Evolutionary conservation across 352 stramenopile genomes (phyloP).

Genomic region (Globisporangium okanoganense): DNA sequence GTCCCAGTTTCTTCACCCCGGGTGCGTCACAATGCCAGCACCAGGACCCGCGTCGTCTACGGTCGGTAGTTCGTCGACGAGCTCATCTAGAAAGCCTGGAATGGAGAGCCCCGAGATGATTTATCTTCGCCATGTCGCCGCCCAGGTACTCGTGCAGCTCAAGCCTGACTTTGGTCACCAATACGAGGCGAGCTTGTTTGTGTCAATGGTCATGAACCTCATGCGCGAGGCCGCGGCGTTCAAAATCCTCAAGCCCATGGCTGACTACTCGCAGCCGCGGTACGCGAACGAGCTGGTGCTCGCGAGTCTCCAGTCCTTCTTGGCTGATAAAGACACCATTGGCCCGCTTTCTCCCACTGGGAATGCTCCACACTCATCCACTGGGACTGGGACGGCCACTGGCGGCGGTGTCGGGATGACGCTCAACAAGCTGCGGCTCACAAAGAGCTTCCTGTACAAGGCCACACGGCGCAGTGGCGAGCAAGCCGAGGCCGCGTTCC

Average conservation of each 20-base stretch:
- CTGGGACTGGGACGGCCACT: neutral
- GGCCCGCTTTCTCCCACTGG: conserved; percentile 14
- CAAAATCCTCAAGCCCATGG: conserved; percentile 61
- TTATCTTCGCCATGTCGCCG: conserved; percentile 67
- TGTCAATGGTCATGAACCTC: conserved; percentile 64
- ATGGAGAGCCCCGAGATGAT: conserved; percentile 39
- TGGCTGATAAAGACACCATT: conserved; percentile 28
- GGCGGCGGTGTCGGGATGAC: conserved; percentile 27
- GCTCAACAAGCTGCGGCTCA: conserved; percentile 53
- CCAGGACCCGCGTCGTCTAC: conserved; percentile 6
- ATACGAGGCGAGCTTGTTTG: conserved; percentile 53
- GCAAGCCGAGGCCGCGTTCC: conserved; percentile 69
- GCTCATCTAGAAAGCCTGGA: conserved; percentile 19
- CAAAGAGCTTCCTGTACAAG: conserved; percentile 65
- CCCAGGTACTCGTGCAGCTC: conserved; percentile 60
- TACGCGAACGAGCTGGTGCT: conserved; percentile 71
- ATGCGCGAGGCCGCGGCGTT: conserved; percentile 59
- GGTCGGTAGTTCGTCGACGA: conserved; percentile 2
- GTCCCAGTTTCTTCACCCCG: conserved; percentile 64
- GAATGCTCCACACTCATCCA: conserved; percentile 10
- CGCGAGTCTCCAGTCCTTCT: conserved; percentile 27
- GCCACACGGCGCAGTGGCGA: conserved; percentile 62
- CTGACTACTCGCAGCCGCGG: conserved; percentile 62
- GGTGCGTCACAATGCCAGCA: conserved; percentile 27
- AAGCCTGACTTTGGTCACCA: conserved; percentile 54